Conservation (phyloP, 2,329 filamentous ascomycete species). For the Ascochyta viciae-villosae region DNA sequence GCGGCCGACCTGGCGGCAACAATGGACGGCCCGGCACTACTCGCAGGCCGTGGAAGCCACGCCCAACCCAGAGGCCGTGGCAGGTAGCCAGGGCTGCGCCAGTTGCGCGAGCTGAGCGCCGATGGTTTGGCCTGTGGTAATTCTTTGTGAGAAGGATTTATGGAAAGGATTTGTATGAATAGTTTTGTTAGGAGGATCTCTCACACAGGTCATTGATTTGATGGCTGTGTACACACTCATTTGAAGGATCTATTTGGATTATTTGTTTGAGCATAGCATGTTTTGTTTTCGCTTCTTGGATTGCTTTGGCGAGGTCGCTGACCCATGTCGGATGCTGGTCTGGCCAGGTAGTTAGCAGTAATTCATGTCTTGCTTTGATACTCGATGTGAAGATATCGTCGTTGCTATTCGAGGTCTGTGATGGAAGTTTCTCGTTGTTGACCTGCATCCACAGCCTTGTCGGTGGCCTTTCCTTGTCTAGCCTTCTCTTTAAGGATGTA, state of each 20-base stretch:
- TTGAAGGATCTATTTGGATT: slow-evolving; percentile 4
- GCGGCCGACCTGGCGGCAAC: background rate
- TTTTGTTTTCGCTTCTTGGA: background rate
- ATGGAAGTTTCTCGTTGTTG: too few relatives aligned
- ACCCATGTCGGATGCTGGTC: background rate
- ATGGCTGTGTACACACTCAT: slow-evolving; percentile 6
- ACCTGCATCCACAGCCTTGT: too few relatives aligned
- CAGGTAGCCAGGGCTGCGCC: background rate
- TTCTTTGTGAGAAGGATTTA: background rate
- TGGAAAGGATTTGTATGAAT: background rate
- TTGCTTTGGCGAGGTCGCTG: background rate
- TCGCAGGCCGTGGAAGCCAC: slow-evolving; percentile 9
- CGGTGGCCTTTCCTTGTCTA: too few relatives aligned
- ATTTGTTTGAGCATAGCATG: background rate
- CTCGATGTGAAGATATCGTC: too few relatives aligned
- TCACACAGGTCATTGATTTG: background rate
- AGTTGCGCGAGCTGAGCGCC: background rate
- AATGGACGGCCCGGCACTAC: background rate
- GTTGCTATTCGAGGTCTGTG: too few relatives aligned
- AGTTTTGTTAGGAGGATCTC: background rate
- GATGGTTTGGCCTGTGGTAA: slow-evolving; percentile 14
- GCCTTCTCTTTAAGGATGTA: too few relatives aligned
- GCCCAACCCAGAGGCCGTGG: slow-evolving; percentile 3
- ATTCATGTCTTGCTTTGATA: background rate
- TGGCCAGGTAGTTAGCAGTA: slow-evolving; percentile 1